Conservation (phyloP, 2,329 filamentous ascomycete genomes). For the Colletotrichum tanaceti region DNA sequence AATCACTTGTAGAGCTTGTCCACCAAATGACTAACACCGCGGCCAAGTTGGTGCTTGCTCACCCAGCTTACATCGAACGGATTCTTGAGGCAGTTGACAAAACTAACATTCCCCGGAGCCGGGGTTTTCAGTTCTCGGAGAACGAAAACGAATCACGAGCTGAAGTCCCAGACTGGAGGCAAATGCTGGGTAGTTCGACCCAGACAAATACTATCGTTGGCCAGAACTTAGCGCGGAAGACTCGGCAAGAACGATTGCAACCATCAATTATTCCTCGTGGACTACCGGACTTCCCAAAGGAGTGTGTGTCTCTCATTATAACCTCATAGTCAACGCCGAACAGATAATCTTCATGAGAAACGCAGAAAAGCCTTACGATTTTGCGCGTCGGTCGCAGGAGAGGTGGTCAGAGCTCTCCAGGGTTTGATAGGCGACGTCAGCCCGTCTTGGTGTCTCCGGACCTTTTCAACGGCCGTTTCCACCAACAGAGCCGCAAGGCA, state of each 20-base stretch:
- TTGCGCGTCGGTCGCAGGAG: conserved; percentile 55
- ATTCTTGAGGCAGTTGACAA: conserved; percentile 57
- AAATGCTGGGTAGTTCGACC: conserved; percentile 50
- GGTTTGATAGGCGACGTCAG: not conserved
- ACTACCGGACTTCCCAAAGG: conserved; percentile 65
- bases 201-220: conserved; percentile 56
- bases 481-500: not conserved
- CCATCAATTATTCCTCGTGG: conserved; percentile 63
- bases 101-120: conserved; percentile 52
- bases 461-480: not conserved
- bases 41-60: conserved; percentile 61
- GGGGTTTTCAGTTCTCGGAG: conserved; percentile 63
- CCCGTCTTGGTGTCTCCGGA: too few species aligned
- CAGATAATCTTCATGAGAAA: conserved; percentile 62
- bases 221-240: conserved; percentile 51
- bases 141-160: conserved; percentile 45
- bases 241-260: conserved; percentile 51
- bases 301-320: conserved; percentile 61
- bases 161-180: conserved; percentile 56
- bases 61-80: conserved; percentile 58
- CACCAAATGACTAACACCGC: conserved; percentile 64
- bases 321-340: conserved; percentile 61
- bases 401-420: conserved; percentile 50
- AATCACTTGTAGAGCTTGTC: conserved; percentile 55
- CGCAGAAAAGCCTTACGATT: conserved; percentile 50